Conservation (phyloP, 2,329 filamentous ascomycete genomes). For the Aspergillus transmontanensis region DNA sequence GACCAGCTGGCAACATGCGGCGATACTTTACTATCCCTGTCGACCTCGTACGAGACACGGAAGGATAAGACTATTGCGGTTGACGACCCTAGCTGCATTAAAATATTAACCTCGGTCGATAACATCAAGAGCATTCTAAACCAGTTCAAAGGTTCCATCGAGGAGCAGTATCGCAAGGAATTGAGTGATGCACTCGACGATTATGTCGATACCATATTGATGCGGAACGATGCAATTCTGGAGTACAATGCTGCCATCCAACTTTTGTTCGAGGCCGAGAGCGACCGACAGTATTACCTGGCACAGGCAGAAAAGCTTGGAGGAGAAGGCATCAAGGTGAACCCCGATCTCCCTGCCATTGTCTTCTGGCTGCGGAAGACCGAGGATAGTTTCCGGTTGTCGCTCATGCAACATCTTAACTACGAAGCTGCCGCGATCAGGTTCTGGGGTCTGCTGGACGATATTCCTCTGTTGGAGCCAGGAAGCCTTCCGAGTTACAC, state of each 20-base stretch:
- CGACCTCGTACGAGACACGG: background rate
- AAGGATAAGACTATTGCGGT: background rate
- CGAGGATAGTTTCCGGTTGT: background rate
- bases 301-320: background rate
- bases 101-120: too few relatives aligned
- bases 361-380: too few relatives aligned
- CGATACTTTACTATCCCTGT: background rate
- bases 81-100: background rate
- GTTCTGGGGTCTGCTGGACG: background rate
- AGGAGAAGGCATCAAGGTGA: background rate
- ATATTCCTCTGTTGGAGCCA: background rate
- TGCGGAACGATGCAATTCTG: background rate
- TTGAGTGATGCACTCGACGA: background rate
- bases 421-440: background rate
- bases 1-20: background rate
- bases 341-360: background rate
- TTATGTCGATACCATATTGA: background rate
- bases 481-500: background rate
- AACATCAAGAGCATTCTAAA: background rate
- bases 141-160: background rate
- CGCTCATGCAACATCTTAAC: background rate
- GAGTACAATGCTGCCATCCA: background rate
- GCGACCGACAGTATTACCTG: background rate
- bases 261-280: background rate
- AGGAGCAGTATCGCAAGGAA: background rate